These are phyloP conservation scores for Carnegiea gigantea DNA, from an alignment of 179 eudicot species.

Conservation along the genomic window DNA sequence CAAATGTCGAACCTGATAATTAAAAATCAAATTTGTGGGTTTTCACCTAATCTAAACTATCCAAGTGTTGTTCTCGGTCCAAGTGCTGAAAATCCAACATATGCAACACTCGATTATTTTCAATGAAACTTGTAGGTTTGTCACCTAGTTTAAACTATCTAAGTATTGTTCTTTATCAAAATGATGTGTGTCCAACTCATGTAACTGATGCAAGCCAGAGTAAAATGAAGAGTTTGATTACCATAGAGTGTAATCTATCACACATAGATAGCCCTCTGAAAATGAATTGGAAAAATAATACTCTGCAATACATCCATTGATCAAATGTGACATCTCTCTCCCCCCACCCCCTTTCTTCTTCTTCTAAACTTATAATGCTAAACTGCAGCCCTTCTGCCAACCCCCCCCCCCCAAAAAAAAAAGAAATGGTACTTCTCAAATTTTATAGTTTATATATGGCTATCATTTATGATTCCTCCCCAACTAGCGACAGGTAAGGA, in stretches of 20 bases:
- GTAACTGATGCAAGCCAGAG: background rate
- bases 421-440: background rate
- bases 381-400: too few relatives aligned
- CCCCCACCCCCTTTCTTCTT: background rate
- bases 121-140: too few relatives aligned
- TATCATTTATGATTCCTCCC: background rate
- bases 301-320: background rate
- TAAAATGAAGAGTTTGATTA: background rate
- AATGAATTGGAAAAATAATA: background rate
- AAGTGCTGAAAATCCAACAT: background rate
- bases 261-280: background rate
- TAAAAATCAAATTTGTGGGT: too few relatives aligned
- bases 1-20: too few relatives aligned
- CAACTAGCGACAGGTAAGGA: background rate
- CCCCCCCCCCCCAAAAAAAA: background rate
- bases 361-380: background rate
- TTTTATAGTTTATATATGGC: background rate
- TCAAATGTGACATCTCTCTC: background rate
- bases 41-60: background rate
- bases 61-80: background rate
- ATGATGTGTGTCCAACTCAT: too few relatives aligned
- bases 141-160: too few relatives aligned
- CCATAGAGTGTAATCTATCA: background rate
- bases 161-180: too few relatives aligned
- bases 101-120: too few relatives aligned